These are phyloP conservation scores for Prunus davidiana DNA, from an alignment of 306 rosid genomes.

Conservation along the genomic window DNA sequence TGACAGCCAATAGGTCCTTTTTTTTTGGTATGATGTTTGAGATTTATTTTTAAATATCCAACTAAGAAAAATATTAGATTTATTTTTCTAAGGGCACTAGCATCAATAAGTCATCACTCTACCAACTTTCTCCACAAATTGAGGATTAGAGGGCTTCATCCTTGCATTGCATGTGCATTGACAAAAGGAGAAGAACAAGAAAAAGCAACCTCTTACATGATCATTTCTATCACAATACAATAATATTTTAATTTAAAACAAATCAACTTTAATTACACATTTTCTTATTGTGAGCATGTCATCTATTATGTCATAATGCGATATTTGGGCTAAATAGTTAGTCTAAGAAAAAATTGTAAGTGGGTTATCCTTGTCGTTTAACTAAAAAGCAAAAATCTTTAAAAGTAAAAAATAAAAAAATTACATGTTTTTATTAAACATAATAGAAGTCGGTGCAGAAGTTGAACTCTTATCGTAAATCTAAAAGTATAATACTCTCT, in stretches of 20 bases:
- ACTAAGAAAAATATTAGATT: too few relatives aligned
- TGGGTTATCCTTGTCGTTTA: too few relatives aligned
- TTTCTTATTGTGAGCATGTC: neutral
- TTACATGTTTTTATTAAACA: too few relatives aligned
- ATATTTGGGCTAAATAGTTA: too few relatives aligned
- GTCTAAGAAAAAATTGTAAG: too few relatives aligned
- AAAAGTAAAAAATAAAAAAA: too few relatives aligned
- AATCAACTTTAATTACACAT: neutral
- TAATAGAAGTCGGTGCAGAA: accelerated
- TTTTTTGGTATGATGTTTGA: neutral
- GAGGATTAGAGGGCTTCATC: constrained; percentile 1
- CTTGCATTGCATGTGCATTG: constrained; percentile 6
- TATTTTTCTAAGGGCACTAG: neutral
- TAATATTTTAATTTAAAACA: neutral
- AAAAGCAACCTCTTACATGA: neutral
- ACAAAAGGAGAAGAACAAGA: neutral
- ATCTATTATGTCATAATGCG: too few relatives aligned
- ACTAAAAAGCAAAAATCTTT: too few relatives aligned
- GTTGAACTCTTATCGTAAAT: accelerated
- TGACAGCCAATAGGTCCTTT: neutral
- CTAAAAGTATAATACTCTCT: too few relatives aligned
- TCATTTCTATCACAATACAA: neutral
- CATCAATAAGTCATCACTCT: neutral
- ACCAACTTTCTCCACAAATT: constrained; percentile 4
- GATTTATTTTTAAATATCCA: neutral